A percentile compares a stretch with the other conserved stretches of the same genome.
Evolutionary conservation across 768 basidiomycete genomes (phyloP).

Genomic region (Melanogaster broomeanus): DNA sequence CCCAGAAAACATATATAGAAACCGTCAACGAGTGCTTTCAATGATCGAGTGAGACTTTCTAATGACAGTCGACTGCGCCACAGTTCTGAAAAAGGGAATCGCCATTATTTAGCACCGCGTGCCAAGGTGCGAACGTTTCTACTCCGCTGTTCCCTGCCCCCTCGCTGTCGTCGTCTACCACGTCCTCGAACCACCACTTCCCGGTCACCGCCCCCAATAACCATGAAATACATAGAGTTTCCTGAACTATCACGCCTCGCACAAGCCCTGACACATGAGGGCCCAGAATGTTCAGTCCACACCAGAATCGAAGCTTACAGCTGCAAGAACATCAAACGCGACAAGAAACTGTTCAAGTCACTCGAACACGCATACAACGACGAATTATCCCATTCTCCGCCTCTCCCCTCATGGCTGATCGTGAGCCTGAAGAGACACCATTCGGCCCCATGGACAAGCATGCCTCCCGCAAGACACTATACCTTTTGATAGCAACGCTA

Average conservation of each 20-base stretch:
- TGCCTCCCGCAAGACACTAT: constrained; percentile 86
- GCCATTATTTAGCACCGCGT: no score
- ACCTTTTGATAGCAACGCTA: constrained; percentile 93
- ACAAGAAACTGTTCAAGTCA: constrained; percentile 93
- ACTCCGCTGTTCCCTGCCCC: constrained; percentile 6
- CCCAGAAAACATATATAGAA: no score
- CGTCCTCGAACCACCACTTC: background rate
- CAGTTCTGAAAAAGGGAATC: constrained; percentile 13
- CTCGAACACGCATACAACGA: constrained; percentile 85
- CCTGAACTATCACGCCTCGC: constrained; percentile 79
- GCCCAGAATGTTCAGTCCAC: constrained; percentile 85
- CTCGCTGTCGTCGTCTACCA: background rate
- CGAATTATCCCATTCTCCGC: constrained; percentile 80
- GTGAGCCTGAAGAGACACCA: constrained; percentile 75
- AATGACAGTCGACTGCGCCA: constrained; percentile 16
- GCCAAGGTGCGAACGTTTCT: background rate
- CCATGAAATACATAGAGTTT: constrained; percentile 89
- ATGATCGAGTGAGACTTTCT: background rate
- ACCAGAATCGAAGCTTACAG: constrained; percentile 96
- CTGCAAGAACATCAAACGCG: constrained; percentile 95
- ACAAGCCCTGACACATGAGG: constrained; percentile 80
- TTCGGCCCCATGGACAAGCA: constrained; percentile 92
- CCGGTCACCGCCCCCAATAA: background rate
- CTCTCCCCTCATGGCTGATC: constrained; percentile 79
- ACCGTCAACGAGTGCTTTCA: constrained; percentile 9